phyloP scores from a whole-genome alignment of 352 stramenopile genomes.

The Phytophthora ramorum region DNA sequence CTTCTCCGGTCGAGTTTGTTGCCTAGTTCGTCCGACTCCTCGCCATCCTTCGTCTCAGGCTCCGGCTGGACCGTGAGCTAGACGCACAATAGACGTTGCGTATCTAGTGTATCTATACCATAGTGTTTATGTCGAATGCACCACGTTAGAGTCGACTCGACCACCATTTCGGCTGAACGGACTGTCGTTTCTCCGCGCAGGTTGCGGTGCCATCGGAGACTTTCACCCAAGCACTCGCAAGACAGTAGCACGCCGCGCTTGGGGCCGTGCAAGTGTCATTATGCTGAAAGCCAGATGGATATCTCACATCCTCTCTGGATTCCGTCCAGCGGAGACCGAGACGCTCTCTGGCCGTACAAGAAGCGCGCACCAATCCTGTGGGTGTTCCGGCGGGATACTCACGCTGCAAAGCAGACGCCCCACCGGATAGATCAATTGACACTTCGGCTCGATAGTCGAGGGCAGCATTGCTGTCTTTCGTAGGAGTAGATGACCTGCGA shows the following conservation, averaged over 20 bases:
- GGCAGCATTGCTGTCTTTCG: slow-evolving; percentile 6
- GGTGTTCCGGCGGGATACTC: slow-evolving; percentile 12
- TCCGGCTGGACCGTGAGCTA: slow-evolving; percentile 28
- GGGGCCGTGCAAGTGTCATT: not conserved
- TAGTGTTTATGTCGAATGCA: slow-evolving; percentile 2
- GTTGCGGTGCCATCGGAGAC: slow-evolving; percentile 6
- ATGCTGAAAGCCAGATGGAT: slow-evolving; percentile 19
- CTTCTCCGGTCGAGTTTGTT: slow-evolving; percentile 24
- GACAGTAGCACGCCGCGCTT: slow-evolving; percentile 21
- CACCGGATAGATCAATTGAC: slow-evolving; percentile 12
- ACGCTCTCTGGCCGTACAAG: slow-evolving; percentile 26
- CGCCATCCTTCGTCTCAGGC: slow-evolving; percentile 23
- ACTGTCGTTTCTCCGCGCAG: not conserved
- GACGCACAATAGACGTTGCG: slow-evolving; percentile 9
- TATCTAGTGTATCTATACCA: slow-evolving; percentile 10
- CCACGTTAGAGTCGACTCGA: not conserved
- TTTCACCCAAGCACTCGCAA: slow-evolving; percentile 1
- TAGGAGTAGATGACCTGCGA: slow-evolving; percentile 1
- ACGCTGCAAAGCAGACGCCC: slow-evolving; percentile 16
- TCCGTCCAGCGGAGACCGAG: slow-evolving; percentile 30
- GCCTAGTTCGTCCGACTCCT: slow-evolving; percentile 25
- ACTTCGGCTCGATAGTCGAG: not conserved
- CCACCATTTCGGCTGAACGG: not conserved
- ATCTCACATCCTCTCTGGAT: slow-evolving; percentile 23
- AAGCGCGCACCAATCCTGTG: not conserved